These are phyloP conservation scores for Mortierella claussenii DNA, from an alignment of 192 early-diverging fungal species.

Conservation along the genomic window DNA sequence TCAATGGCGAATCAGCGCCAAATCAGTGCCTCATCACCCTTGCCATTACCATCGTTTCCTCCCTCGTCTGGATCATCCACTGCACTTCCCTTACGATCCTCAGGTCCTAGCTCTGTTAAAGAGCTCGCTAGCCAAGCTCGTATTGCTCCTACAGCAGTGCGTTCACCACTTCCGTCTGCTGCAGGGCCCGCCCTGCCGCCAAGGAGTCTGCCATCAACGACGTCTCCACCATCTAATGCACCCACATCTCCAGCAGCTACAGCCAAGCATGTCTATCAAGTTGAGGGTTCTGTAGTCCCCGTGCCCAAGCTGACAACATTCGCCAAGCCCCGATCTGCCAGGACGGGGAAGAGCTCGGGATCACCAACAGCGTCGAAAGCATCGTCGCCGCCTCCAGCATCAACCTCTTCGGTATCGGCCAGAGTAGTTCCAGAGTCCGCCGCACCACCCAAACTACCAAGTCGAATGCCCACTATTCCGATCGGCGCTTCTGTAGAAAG, in stretches of 20 bases:
- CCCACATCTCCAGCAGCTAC: neutral
- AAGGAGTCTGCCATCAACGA: neutral
- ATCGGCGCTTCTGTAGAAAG: neutral
- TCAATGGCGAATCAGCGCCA: constrained; percentile 17
- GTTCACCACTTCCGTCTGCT: constrained; percentile 42
- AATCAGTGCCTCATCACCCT: neutral
- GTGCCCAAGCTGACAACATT: constrained; percentile 49
- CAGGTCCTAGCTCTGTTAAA: neutral
- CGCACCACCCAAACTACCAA: constrained; percentile 35
- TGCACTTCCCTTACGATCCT: constrained; percentile 26
- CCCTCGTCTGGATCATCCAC: constrained; percentile 3
- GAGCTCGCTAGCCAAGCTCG: neutral
- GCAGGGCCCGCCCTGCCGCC: constrained; percentile 30
- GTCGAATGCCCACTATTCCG: neutral
- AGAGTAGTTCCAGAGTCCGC: neutral
- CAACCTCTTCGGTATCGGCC: neutral
- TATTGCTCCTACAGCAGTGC: neutral
- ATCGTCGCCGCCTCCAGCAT: neutral
- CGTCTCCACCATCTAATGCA: neutral
- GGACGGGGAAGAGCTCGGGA: constrained; percentile 33
- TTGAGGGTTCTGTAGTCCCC: constrained; percentile 27
- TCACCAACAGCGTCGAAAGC: neutral
- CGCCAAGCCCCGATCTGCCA: constrained; percentile 54
- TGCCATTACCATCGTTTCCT: constrained; percentile 3
- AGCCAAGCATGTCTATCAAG: constrained; percentile 19